Evolutionary conservation across 345 rosid genomes (phyloP), one percentile per base, ranked within the genome.

Genomic region (Populus deltoides): DNA sequence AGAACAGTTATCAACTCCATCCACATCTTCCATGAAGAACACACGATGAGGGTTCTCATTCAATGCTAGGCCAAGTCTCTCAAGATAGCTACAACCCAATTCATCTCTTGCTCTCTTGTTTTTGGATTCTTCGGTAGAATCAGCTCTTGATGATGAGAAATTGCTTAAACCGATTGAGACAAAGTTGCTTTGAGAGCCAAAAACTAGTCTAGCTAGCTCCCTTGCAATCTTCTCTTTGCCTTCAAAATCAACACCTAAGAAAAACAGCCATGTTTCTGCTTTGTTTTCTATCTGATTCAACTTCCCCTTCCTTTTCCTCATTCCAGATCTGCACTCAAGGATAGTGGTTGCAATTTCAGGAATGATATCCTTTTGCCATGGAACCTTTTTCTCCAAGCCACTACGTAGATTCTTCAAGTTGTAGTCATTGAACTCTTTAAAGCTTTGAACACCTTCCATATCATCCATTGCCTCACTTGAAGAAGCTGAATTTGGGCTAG

Each of bases 201-300:
- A 93, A 57, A 94, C 85, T 31, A 93, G 85, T 81, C 88, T 81
- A 3, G 95, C 91, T 59, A 94, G 79, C 77, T 92, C 98, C 82
- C 87, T 88, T 12, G 93, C 91, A 22, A 88, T 83, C 82, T 86
- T 93, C 74, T 90, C 94, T 78, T 94, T 93, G 6, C 90, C 92
- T 68, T 86, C 86, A 62, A 72, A 76, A 78, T 93, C 98, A 24
- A 75, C 83, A 43, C 98, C 98, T 78, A 83, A 88, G 67, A 94
- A 94, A 77, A 92, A 82, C 75, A 94, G 70, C 98, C 98, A 94
- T 29, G 97, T 89, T 35, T 94, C 98, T 77, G 88, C 90, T 81
- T 86, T 91, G 61, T 81, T 69, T 55, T 70, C 65, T 83, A 77
- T 76, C 31, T 69, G 25, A 66, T 76, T 24, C 74, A 71, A 67